Percentiles rank a stretch among this genome's conserved stretches.
Conservation (phyloP, 805 yeast species). For the Brettanomyces anomalus region DNA sequence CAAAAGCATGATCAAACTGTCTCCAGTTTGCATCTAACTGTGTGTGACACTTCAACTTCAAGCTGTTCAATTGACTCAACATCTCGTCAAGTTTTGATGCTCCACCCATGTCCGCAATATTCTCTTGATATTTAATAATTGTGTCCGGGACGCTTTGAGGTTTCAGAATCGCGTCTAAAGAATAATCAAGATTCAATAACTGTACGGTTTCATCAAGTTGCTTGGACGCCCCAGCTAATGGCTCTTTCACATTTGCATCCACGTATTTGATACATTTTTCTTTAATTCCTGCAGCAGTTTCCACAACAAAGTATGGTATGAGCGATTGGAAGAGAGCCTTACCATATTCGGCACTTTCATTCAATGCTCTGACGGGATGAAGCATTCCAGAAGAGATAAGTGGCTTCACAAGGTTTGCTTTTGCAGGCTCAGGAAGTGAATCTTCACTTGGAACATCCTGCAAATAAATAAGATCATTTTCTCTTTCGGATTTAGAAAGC, state of each 20-base stretch:
- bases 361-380: slow-evolving; percentile 18
- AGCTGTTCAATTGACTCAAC: slow-evolving; percentile 35
- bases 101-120: slow-evolving; percentile 48
- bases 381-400: slow-evolving; percentile 27
- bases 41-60: slow-evolving; percentile 32
- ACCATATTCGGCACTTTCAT: slow-evolving; percentile 14
- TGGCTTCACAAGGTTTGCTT: slow-evolving; percentile 48
- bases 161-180: slow-evolving; percentile 50
- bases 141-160: slow-evolving; percentile 53
- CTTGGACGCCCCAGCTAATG: slow-evolving; percentile 38
- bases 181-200: slow-evolving; percentile 47
- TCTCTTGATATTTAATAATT: slow-evolving; percentile 45
- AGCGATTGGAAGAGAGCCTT: slow-evolving; percentile 45
- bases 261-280: slow-evolving; percentile 56
- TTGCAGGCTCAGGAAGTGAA: slow-evolving; percentile 33
- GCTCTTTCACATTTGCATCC: slow-evolving; percentile 32
- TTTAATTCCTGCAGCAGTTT: slow-evolving; percentile 55
- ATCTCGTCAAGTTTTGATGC: slow-evolving; percentile 30
- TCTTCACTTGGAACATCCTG: slow-evolving; percentile 46
- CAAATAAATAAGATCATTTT: slow-evolving; percentile 72
- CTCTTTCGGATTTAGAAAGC: slow-evolving; percentile 54
- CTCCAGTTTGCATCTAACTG: slow-evolving; percentile 38
- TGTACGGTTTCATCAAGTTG: slow-evolving; percentile 35
- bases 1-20: slow-evolving; percentile 38
- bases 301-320: slow-evolving; percentile 59